A percentile compares a stretch with the other conserved stretches of the same genome.
phyloP scores from a whole-genome alignment of 495 filamentous ascomycete genomes.

The Tuber microsphaerosporum region DNA sequence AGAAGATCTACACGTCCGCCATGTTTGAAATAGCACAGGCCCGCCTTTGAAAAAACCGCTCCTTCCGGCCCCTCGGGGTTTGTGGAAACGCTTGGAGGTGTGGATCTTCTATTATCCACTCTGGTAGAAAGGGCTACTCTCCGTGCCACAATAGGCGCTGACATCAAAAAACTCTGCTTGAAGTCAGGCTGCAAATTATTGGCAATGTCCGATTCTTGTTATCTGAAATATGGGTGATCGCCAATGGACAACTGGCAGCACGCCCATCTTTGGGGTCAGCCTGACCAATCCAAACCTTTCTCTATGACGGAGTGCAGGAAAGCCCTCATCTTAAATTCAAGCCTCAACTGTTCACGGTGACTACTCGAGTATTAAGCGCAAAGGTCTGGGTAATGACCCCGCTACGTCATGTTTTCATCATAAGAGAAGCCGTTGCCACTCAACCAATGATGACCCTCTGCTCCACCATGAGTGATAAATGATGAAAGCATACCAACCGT shows the following conservation, averaged over 20 bases:
- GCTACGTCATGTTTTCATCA: neutral
- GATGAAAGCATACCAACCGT: neutral
- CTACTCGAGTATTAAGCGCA: neutral
- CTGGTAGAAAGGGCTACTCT: neutral
- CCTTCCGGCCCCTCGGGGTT: neutral
- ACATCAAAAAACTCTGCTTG: neutral
- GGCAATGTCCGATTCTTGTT: neutral
- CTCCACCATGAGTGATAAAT: neutral
- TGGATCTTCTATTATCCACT: neutral
- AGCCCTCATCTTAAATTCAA: neutral
- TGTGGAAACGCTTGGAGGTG: neutral
- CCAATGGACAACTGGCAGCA: neutral
- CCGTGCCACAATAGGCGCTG: neutral
- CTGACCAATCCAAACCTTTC: neutral
- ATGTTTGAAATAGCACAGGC: neutral
- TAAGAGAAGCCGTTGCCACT: neutral
- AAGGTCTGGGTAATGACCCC: neutral
- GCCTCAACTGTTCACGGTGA: neutral
- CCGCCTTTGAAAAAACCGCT: neutral
- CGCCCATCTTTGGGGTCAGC: neutral
- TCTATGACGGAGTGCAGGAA: neutral
- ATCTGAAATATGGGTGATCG: neutral
- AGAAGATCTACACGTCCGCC: neutral
- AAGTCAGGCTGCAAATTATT: neutral
- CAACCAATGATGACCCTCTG: neutral